phyloP scores from a whole-genome alignment of 805 yeast species.

The Yamadazyma laniorum region DNA sequence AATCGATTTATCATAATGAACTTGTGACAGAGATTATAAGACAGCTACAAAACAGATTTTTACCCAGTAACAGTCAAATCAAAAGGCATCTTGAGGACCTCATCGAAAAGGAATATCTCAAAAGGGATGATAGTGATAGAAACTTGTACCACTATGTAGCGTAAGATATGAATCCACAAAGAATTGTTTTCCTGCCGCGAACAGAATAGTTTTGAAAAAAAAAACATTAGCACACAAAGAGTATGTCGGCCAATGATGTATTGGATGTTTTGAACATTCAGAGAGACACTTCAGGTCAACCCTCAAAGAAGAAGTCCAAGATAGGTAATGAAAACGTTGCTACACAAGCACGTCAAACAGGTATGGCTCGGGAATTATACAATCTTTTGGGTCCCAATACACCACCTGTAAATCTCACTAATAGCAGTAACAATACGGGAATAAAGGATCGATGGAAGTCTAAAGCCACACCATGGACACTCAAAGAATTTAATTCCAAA shows the following conservation, averaged over 20 bases:
- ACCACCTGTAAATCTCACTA: conserved; percentile 61
- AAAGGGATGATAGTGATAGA: conserved; percentile 62
- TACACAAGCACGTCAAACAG: conserved; percentile 42
- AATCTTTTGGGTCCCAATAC: conserved; percentile 87
- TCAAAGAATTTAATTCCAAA: conserved; percentile 57
- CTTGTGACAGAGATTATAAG: conserved; percentile 63
- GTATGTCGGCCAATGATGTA: conserved; percentile 52
- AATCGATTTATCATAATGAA: conserved; percentile 58
- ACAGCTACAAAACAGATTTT: conserved; percentile 61
- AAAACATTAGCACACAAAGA: background rate
- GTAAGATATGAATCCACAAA: conserved; percentile 17
- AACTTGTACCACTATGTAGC: conserved; percentile 69
- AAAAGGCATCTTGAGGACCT: conserved; percentile 72
- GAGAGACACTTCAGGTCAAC: conserved; percentile 41
- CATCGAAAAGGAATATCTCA: conserved; percentile 78
- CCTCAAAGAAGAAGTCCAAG: conserved; percentile 42
- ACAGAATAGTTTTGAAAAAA: no score
- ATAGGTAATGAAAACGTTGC: conserved; percentile 16
- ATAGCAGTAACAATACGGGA: conserved; percentile 40
- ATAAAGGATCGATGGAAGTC: conserved; percentile 65
- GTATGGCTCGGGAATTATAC: conserved; percentile 88
- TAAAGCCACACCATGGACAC: conserved; percentile 82
- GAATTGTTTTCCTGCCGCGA: background rate
- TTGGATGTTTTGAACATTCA: conserved; percentile 75
- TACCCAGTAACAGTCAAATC: conserved; percentile 64